These are phyloP conservation scores for Diaporthe ilicicola DNA, from an alignment of 2,329 filamentous ascomycete species.

Conservation along the genomic window DNA sequence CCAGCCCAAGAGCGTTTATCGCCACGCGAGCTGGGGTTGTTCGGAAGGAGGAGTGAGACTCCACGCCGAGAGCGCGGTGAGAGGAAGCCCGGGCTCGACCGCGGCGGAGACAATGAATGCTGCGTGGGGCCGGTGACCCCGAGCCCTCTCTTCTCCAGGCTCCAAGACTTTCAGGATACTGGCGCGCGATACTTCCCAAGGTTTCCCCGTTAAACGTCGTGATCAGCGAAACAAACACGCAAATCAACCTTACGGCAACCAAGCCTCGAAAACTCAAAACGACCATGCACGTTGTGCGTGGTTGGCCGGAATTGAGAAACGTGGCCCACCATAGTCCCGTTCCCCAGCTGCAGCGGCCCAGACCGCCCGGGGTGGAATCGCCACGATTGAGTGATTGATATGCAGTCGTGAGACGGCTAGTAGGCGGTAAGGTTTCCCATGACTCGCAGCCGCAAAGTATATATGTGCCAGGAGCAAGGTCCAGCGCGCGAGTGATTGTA, in stretches of 20 bases:
- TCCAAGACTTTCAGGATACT: neutral
- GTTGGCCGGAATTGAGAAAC: constrained; percentile 4
- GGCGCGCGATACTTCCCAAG: neutral
- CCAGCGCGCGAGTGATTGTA: neutral
- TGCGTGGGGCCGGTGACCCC: constrained; percentile 22
- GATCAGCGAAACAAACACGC: constrained; percentile 18
- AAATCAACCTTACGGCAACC: neutral
- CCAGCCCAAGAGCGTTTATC: neutral
- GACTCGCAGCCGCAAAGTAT: constrained; percentile 22
- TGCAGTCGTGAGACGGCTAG: constrained; percentile 25
- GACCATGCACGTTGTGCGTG: constrained; percentile 1
- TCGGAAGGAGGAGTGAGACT: neutral
- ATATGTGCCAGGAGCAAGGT: neutral
- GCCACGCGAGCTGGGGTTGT: neutral
- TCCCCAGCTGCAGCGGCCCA: constrained; percentile 9
- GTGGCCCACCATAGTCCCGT: constrained; percentile 9
- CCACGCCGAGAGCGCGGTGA: constrained; percentile 4
- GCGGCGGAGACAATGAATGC: constrained; percentile 3
- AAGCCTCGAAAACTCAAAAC: neutral
- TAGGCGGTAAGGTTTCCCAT: constrained; percentile 21
- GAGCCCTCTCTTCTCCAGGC: neutral
- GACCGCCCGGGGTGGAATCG: constrained; percentile 7
- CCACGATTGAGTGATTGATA: constrained; percentile 29
- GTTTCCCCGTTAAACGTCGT: constrained; percentile 5
- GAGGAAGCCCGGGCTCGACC: neutral